phyloP scores from a whole-genome alignment of 2,329 filamentous ascomycete genomes.

The Lizonia empirigonia region DNA sequence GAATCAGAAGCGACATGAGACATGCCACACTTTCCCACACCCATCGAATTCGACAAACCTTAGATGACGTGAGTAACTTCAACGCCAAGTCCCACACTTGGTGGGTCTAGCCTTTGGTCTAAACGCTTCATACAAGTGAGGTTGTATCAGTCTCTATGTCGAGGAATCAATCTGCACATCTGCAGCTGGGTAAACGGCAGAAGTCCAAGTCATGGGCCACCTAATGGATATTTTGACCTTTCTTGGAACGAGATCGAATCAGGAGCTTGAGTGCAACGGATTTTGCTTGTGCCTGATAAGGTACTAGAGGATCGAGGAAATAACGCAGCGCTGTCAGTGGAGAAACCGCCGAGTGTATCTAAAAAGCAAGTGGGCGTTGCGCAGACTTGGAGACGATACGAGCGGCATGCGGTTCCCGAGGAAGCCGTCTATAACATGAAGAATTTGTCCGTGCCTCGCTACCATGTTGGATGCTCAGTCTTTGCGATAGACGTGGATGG shows the following conservation, averaged over 20 bases:
- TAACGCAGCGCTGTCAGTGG: not conserved
- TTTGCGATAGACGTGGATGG: slow-evolving; percentile 45
- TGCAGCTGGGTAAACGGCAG: slow-evolving; percentile 13
- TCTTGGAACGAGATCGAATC: slow-evolving; percentile 7
- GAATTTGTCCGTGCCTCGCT: not conserved
- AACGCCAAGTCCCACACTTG: not conserved
- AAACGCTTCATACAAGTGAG: not conserved
- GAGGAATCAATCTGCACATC: slow-evolving; percentile 10
- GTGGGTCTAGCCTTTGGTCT: not conserved
- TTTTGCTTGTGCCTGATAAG: slow-evolving; percentile 1
- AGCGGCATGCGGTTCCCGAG: not conserved
- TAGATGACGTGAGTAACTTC: not conserved
- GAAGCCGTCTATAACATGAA: not conserved
- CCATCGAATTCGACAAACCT: not conserved
- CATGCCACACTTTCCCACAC: slow-evolving; percentile 9
- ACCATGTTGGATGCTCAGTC: slow-evolving; percentile 6
- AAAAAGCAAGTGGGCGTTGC: not conserved
- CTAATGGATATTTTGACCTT: not conserved
- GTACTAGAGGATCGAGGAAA: not conserved
- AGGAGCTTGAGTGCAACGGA: slow-evolving; percentile 3
- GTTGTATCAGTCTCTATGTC: not conserved
- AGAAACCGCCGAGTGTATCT: not conserved
- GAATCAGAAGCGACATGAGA: slow-evolving; percentile 14
- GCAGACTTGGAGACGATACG: not conserved
- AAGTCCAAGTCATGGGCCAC: slow-evolving; percentile 9